Evolutionary conservation across 169 alveolate genomes (phyloP).

Genomic region (Cryptosporidium canis): DNA sequence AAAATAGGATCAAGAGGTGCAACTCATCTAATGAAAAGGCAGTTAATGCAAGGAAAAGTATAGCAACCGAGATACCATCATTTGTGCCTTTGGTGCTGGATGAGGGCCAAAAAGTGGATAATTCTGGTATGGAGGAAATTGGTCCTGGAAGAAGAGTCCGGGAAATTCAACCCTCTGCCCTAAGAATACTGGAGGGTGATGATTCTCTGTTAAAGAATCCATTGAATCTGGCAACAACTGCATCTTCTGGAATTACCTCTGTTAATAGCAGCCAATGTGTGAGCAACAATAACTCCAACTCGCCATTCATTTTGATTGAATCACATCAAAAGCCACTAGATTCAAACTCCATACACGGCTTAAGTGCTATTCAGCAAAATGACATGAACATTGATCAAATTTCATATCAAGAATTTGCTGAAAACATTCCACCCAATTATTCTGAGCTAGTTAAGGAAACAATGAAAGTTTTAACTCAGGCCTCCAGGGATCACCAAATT

Average conservation of each 20-base stretch:
- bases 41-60: neutral
- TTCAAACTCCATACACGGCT: neutral
- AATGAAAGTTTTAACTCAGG: constrained; percentile 9
- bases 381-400: neutral
- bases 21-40: neutral
- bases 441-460: constrained; percentile 33
- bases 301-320: neutral
- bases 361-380: neutral
- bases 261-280: constrained; percentile 11
- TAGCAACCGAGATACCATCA: neutral
- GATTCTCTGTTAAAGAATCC: neutral
- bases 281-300: constrained; percentile 46
- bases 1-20: neutral
- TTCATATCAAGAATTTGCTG: neutral
- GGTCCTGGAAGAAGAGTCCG: neutral
- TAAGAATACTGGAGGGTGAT: neutral
- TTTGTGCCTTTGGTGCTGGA: neutral
- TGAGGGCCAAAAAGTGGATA: neutral
- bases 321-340: neutral
- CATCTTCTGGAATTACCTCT: constrained; percentile 20
- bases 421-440: constrained; percentile 12
- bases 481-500: constrained; percentile 37
- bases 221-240: neutral
- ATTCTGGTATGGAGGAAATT: neutral
- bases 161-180: neutral